Percentiles rank a stretch among this genome's conserved stretches.
Conservation (phyloP, 495 filamentous ascomycete genomes). For the Aspergillus saccharolyticus region DNA sequence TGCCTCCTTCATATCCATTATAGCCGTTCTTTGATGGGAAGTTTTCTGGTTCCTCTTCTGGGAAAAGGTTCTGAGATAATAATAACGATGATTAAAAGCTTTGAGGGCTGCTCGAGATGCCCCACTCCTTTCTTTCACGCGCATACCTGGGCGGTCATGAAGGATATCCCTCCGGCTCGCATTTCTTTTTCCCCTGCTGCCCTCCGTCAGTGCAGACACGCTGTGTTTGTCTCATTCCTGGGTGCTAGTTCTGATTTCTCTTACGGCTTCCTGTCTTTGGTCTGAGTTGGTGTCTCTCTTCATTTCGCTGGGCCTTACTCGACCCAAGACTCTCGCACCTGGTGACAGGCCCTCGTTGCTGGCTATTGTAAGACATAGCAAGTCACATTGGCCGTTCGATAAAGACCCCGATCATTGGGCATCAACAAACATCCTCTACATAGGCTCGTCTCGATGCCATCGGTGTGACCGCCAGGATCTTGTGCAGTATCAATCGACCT, state of each 20-base stretch:
- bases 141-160: slow-evolving; percentile 15
- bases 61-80: neutral
- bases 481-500: slow-evolving; percentile 26
- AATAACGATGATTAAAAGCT: neutral
- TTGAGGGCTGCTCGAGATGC: slow-evolving; percentile 1
- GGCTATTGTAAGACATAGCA: slow-evolving; percentile 14
- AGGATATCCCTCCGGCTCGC: slow-evolving; percentile 14
- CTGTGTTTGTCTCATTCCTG: slow-evolving; percentile 8
- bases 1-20: neutral
- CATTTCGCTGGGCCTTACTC: slow-evolving; percentile 12
- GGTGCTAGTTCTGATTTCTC: slow-evolving; percentile 10
- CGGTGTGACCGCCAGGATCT: slow-evolving; percentile 29
- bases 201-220: slow-evolving; percentile 13
- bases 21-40: neutral
- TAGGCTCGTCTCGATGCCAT: slow-evolving; percentile 27
- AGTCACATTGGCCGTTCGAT: neutral
- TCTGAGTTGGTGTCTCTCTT: slow-evolving; percentile 8
- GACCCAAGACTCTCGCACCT: neutral
- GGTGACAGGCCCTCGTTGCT: neutral
- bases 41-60: neutral
- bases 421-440: slow-evolving; percentile 24
- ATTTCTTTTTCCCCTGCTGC: slow-evolving; percentile 22
- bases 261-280: slow-evolving; percentile 8
- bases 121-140: slow-evolving; percentile 26
- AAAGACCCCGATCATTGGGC: slow-evolving; percentile 28